A percentile compares a stretch with the other conserved stretches of the same genome.
These are phyloP conservation scores for Cadophora gregata DNA, from an alignment of 2,329 filamentous ascomycete species.

Conservation along the genomic window DNA sequence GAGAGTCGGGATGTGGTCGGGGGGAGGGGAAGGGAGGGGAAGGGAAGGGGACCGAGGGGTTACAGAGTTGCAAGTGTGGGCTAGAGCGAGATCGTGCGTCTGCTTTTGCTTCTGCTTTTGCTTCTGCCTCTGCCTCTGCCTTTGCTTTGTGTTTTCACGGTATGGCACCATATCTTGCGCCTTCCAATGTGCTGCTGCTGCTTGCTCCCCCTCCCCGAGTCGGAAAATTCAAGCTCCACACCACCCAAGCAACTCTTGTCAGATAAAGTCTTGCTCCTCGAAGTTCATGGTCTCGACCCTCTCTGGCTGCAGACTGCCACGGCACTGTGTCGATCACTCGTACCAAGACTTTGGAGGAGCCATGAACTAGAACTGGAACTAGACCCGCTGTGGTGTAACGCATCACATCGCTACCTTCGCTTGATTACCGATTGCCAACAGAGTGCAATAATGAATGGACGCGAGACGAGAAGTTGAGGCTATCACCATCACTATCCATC, in stretches of 20 bases:
- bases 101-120: too few relatives aligned
- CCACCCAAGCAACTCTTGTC: neutral
- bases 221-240: neutral
- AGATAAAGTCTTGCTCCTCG: neutral
- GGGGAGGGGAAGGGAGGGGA: neutral
- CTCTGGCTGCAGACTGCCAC: neutral
- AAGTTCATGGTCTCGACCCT: neutral
- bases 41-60: neutral
- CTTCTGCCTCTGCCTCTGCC: too few relatives aligned
- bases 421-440: neutral
- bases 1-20: neutral
- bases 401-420: neutral
- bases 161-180: neutral
- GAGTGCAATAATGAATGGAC: too few relatives aligned
- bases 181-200: too few relatives aligned
- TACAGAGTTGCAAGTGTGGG: slow-evolving; percentile 11
- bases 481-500: neutral
- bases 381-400: neutral
- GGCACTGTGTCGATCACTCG: slow-evolving; percentile 1
- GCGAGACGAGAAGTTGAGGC: neutral
- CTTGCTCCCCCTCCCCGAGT: neutral
- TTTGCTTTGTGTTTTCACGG: too few relatives aligned
- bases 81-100: neutral
- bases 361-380: neutral
- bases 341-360: neutral